Conservation (phyloP, 2,329 filamentous ascomycete genomes). For the Colletotrichum sp. region DNA sequence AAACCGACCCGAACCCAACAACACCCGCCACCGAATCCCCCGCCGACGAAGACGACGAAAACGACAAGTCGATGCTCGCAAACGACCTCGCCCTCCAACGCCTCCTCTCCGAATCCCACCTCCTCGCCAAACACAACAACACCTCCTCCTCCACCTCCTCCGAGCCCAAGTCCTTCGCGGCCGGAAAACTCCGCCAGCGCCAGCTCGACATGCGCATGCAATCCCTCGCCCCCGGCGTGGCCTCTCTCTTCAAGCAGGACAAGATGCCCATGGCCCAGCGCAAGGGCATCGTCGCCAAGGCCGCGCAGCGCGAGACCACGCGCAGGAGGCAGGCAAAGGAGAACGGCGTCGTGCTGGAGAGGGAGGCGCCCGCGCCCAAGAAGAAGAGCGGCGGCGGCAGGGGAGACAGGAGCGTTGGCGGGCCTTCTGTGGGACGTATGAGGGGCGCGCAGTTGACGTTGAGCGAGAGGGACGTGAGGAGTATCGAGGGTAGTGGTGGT, state of each 20-base stretch:
- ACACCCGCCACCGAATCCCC: conserved; percentile 27
- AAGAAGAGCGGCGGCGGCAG: conserved; percentile 32
- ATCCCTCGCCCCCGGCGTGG: conserved; percentile 53
- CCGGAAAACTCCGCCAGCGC: conserved; percentile 78
- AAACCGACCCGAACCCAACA: conserved; percentile 26
- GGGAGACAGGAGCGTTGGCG: conserved; percentile 69
- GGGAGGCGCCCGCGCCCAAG: conserved; percentile 38
- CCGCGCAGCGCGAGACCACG: conserved; percentile 68
- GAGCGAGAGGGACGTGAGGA: conserved; percentile 76
- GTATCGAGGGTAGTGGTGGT: conserved; percentile 61
- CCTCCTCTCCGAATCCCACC: conserved; percentile 88
- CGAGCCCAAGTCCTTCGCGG: conserved; percentile 48
- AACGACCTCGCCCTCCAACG: conserved; percentile 93
- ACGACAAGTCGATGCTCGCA: conserved; percentile 74
- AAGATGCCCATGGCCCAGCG: conserved; percentile 90
- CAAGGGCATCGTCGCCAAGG: conserved; percentile 80
- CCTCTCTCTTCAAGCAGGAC: conserved; percentile 74
- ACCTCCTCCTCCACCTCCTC: conserved; percentile 43
- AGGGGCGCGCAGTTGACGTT: conserved; percentile 79
- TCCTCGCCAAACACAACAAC: conserved; percentile 61
- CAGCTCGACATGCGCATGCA: conserved; percentile 85
- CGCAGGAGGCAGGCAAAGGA: conserved; percentile 82
- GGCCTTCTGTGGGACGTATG: conserved; percentile 81
- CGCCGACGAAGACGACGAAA: conserved; percentile 50
- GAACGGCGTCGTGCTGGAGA: conserved; percentile 89